Evolutionary conservation across 495 filamentous ascomycete species (phyloP), one percentile per base, ranked within the genome.

Genomic region (Talaromyces wortmannii): DNA sequence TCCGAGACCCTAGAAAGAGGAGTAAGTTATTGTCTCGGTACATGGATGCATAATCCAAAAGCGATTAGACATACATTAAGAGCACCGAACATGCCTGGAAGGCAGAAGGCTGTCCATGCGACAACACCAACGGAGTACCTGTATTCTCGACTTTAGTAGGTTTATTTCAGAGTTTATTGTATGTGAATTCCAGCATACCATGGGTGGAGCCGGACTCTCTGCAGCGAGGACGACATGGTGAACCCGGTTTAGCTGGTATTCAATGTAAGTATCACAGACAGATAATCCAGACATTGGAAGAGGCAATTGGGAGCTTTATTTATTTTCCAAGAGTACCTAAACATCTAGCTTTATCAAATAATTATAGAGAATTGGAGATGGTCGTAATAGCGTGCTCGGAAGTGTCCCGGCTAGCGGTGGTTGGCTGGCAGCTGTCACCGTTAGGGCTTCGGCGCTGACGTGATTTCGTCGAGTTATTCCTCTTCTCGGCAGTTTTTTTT

Each of bases 61-160:
- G 13, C 8, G 36, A 13, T 10, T 10, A 40, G 8, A 40, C 30
- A 5, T 33, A 50, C 48, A 33, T 50, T 50, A 2, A 50, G 15
- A 10, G 48, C 48, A 32, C 17, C 10, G 15, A 50, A 50, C 48
- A 50, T 50, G 23, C 48, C 48, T 5, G 48, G 48, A 15, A 13
- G 48, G 15, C 48, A 50, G 48, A 50, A 50, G 7, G 48, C 48
- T 15, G 48, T 50, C 48, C 48, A 50, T 50, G 48, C 48, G 6
- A 50, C 48, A n/a, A 50, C 48, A 5, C 7, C 5, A 6, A 50
- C 48, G 10, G 17, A 33, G 48, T 50, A 50, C 48, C 48, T 50
- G 30, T 50, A 23, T 23, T 23, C 23, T 23, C 23, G 23, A 23
- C 23, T 23, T 23, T 23, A 23, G 23, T 23, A 4, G 23, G 23